Evolutionary conservation across 345 rosid species (phyloP).

Genomic region (Populus simonii): DNA sequence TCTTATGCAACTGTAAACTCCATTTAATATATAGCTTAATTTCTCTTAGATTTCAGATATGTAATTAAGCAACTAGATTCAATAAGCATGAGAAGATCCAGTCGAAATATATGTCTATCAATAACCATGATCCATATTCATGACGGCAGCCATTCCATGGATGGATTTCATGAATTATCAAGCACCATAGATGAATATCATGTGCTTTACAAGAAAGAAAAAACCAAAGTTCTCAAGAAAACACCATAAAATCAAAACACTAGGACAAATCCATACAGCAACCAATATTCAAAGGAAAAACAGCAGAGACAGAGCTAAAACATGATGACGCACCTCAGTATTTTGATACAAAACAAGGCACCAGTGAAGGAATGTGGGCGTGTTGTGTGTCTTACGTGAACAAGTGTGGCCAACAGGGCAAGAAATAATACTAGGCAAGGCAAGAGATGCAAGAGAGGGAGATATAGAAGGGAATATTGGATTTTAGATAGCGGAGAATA

Average conservation of each 20-base stretch:
- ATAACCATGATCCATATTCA: background rate
- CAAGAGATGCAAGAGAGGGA: background rate
- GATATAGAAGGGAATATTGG: background rate
- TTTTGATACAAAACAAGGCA: background rate
- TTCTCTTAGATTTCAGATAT: background rate
- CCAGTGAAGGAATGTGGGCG: background rate
- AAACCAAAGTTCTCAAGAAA: background rate
- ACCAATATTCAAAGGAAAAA: background rate
- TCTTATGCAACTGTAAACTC: background rate
- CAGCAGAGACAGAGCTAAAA: background rate
- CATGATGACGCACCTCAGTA: background rate
- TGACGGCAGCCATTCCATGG: background rate
- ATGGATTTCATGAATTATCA: no score
- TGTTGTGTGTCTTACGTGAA: conserved; percentile 2
- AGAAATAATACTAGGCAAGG: conserved; percentile 12
- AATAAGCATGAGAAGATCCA: background rate
- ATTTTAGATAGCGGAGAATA: conserved; percentile 11
- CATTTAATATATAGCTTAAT: background rate
- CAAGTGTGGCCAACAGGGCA: conserved; percentile 13
- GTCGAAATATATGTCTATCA: background rate
- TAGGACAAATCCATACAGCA: background rate
- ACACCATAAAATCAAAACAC: background rate
- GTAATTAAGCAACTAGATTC: background rate
- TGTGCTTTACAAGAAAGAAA: background rate
- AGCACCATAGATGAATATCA: background rate